Base-by-base conservation (phyloP, 73 alveolate species). In the Urostyla sp. region DNA sequence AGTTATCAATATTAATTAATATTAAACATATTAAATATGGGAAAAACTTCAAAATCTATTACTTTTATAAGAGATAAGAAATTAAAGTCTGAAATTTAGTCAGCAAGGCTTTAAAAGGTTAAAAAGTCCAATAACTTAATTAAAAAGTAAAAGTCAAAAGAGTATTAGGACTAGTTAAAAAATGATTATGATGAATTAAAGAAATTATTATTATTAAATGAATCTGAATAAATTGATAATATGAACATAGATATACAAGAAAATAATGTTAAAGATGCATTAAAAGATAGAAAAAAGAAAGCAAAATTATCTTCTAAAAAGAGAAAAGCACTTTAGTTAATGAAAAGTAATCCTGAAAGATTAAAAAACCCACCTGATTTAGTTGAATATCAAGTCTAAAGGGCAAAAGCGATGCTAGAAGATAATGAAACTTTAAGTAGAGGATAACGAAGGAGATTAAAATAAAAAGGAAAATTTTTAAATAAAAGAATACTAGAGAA, bases 151-250 rank as follows among this genome's bases (percentile, higher is more conserved):
- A 59, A 59, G 34, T 35, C 16, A n/a, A 34, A 34, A n/a, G 30
- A 7, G 18, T 35, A 59, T 15, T 52, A 59, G 5, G 53, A 24
- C 37, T 27, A 55, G 21, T 3, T 13, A 11, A 59, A 24, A 34
- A 59, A 59, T 36, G 76, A 59, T 59, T 59, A 59, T 59, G 76
- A 59, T 35, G 76, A 59, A 27, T 59, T 59, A 36, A 59, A 59
- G 30, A 55, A 52, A 7, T 21, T 59, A 11, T 59, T 59, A 34
- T 11, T 31, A 24, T 20, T 59, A 10, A 55, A 59, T 59, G 76
- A 6, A 3, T 15, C 6, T 6, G 36, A 3, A 7, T 5, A 18
- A 50, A 55, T 55, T 20, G 31, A 55, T 7, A 55, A n/a, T 27
- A 21, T 55, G 21, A 21, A 20, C 24, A n/a, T 8, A 10, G 15